A percentile compares a stretch with the other conserved stretches of the same genome.
Evolutionary conservation across 1,284 basidiomycete genomes (phyloP).

Genomic region (Kwoniella shivajii): DNA sequence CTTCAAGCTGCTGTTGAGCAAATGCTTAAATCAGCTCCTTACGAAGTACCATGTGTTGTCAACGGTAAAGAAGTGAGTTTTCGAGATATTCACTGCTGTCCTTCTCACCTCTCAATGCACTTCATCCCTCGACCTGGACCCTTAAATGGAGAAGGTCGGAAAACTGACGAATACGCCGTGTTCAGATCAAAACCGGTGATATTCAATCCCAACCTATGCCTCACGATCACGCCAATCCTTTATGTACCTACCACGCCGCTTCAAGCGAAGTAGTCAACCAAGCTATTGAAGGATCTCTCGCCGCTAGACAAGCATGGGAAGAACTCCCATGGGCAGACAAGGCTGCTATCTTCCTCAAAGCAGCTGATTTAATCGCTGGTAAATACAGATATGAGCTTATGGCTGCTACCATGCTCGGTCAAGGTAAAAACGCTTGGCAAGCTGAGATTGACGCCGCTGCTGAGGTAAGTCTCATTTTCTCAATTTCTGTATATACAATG

Average conservation of each 20-base stretch:
- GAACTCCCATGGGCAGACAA: conserved; percentile 92
- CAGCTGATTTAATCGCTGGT: conserved; percentile 87
- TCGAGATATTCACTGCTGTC: neutral
- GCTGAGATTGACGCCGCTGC: conserved; percentile 99
- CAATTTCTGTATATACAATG: neutral
- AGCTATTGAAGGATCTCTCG: conserved; percentile 86
- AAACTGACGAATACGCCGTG: neutral
- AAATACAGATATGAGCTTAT: conserved; percentile 95
- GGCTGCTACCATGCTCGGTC: conserved; percentile 96
- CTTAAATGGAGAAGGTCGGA: neutral
- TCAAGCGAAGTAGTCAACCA: conserved; percentile 71
- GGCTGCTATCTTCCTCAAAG: conserved; percentile 96
- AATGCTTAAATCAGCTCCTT: conserved; percentile 80
- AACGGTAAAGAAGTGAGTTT: conserved; percentile 79
- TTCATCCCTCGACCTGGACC: neutral
- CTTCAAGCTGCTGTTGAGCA: conserved; percentile 74
- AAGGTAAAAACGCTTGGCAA: conserved; percentile 99
- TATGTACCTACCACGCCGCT: conserved; percentile 89
- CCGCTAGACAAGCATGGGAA: conserved; percentile 88
- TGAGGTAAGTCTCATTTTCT: conserved; percentile 64
- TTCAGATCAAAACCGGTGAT: conserved; percentile 79
- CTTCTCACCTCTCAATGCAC: too few species aligned
- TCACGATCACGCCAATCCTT: conserved; percentile 74
- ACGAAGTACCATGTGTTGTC: conserved; percentile 89
- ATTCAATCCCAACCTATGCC: conserved; percentile 78